Percentiles rank a stretch among this genome's conserved stretches.
Evolutionary conservation across 164 flowering plant genomes (phyloP).

Genomic region (Cinnamomum micranthum): DNA sequence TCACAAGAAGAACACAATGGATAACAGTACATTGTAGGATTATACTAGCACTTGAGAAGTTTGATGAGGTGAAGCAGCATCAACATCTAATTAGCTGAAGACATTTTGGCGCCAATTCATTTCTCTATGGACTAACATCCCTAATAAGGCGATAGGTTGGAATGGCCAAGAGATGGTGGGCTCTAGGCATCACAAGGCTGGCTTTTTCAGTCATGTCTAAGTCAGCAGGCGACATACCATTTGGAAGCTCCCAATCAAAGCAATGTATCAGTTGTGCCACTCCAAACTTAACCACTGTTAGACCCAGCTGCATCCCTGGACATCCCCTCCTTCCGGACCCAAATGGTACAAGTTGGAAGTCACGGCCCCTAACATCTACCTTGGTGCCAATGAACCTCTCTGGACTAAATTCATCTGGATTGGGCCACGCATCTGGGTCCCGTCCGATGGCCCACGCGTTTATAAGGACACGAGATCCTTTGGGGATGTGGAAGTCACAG

Average conservation of each 20-base stretch:
- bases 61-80: too few species aligned
- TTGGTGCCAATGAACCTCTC: slow-evolving; percentile 11
- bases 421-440: slow-evolving; percentile 23
- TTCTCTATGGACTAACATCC: too few species aligned
- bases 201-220: slow-evolving; percentile 14
- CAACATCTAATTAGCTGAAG: too few species aligned
- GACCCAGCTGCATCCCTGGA: slow-evolving; percentile 14
- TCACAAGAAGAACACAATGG: too few species aligned
- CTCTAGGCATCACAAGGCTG: slow-evolving; percentile 5
- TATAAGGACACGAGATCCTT: slow-evolving; percentile 19
- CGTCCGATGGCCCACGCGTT: slow-evolving; percentile 28
- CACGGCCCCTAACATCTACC: slow-evolving; percentile 11
- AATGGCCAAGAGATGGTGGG: slow-evolving; percentile 3
- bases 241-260: slow-evolving; percentile 17
- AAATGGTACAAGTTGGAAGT: slow-evolving; percentile 15
- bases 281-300: slow-evolving; percentile 2
- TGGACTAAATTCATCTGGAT: slow-evolving; percentile 12
- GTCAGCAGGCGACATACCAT: slow-evolving; percentile 12
- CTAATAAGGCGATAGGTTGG: slow-evolving; percentile 16
- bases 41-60: too few species aligned
- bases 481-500: slow-evolving; percentile 15
- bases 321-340: slow-evolving; percentile 15
- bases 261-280: slow-evolving; percentile 20
- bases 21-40: too few species aligned
- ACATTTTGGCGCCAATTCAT: too few species aligned